Conservation (phyloP, 768 basidiomycete genomes). For the Leccinum barrowsii region DNA sequence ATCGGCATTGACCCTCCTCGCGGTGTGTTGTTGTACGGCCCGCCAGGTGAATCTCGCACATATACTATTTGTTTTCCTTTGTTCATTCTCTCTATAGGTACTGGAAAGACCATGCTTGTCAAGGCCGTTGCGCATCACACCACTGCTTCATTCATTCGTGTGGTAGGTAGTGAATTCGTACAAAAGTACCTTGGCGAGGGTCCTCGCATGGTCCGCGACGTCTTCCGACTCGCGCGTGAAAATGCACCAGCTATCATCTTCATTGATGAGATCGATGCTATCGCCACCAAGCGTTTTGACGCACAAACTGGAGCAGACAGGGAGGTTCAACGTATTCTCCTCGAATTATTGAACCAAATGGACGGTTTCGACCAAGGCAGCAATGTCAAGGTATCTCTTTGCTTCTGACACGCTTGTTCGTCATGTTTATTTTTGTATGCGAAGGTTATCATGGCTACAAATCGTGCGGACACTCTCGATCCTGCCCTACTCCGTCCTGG, state of each 20-base stretch:
- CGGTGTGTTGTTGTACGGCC: slow-evolving; percentile 94
- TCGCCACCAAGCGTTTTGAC: slow-evolving; percentile 99
- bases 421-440: not conserved
- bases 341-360: slow-evolving; percentile 98
- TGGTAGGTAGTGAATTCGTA: slow-evolving; percentile 97
- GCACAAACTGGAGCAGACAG: slow-evolving; percentile 98
- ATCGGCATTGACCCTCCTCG: slow-evolving; percentile 99
- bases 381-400: slow-evolving; percentile 80
- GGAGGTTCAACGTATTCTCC: slow-evolving; percentile 96
- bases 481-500: slow-evolving; percentile 96
- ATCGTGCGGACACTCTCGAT: slow-evolving; percentile 96
- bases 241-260: slow-evolving; percentile 98
- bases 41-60: slow-evolving; percentile 64
- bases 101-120: slow-evolving; percentile 99
- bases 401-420: not conserved
- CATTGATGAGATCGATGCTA: slow-evolving; percentile 98
- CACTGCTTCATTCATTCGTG: slow-evolving; percentile 95
- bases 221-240: slow-evolving; percentile 95
- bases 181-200: slow-evolving; percentile 99
- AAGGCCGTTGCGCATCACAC: slow-evolving; percentile 99
- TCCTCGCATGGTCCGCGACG: slow-evolving; percentile 99
- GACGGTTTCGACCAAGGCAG: slow-evolving; percentile 99
- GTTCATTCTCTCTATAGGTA: slow-evolving; percentile 53
- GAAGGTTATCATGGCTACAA: slow-evolving; percentile 99
- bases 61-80: not conserved